These are phyloP conservation scores for Acacia concinna DNA, from an alignment of 331 rosid species.

Conservation along the genomic window DNA sequence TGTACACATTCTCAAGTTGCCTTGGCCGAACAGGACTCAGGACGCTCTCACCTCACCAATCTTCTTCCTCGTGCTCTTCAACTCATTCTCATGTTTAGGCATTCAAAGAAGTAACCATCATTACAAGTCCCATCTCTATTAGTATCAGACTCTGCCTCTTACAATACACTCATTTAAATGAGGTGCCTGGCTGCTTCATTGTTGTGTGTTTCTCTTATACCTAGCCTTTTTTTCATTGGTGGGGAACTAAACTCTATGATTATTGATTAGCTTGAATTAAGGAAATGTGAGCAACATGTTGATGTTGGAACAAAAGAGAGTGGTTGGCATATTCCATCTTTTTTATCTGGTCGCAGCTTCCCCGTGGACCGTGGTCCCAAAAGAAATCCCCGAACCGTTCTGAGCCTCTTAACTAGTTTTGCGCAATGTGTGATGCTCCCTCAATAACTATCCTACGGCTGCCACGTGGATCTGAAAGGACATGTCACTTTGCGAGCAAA, in stretches of 20 bases:
- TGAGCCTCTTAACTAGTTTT: constrained; percentile 34
- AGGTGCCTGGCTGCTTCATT: no score
- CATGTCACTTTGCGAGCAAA: background rate
- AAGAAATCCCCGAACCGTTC: background rate
- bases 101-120: constrained; percentile 81
- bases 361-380: constrained; percentile 2
- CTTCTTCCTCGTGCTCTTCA: constrained; percentile 73
- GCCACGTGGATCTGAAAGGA: constrained; percentile 35
- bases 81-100: constrained; percentile 66
- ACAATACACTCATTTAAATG: no score
- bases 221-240: no score
- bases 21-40: constrained; percentile 74
- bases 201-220: no score
- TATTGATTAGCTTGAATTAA: background rate
- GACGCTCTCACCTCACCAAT: constrained; percentile 52
- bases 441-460: constrained; percentile 20
- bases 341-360: background rate
- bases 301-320: background rate
- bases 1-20: constrained; percentile 84
- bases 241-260: background rate
- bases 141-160: constrained; percentile 56
- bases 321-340: background rate
- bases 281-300: background rate
- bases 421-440: constrained; percentile 33
- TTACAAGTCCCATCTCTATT: constrained; percentile 79